Evolutionary conservation across 1,139 yeast genomes (phyloP).

Genomic region (Eremothecium cymbalariae): DNA sequence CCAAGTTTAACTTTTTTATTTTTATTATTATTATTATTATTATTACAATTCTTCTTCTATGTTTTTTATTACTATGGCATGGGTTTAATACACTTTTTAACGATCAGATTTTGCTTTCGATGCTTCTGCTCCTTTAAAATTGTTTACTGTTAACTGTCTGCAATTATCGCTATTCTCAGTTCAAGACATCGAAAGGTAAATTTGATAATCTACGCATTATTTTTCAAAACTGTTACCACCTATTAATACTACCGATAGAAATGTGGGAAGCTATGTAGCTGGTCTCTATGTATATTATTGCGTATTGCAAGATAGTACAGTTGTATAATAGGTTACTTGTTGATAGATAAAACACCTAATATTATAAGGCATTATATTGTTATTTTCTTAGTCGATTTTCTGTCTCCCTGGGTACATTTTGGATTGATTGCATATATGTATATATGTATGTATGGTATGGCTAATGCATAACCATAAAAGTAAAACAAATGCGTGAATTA

Average conservation of each 20-base stretch:
- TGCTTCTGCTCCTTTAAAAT: conserved; percentile 9
- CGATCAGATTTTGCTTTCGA: conserved; percentile 11
- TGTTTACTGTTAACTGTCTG: conserved; percentile 11
- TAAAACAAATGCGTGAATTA: not conserved
- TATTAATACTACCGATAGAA: conserved; percentile 1
- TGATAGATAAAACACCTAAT: conserved; percentile 16
- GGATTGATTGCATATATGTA: not conserved
- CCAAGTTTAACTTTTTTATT: conserved; percentile 5
- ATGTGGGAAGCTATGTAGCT: not conserved
- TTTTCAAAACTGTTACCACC: conserved; percentile 6
- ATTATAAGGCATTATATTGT: conserved; percentile 10
- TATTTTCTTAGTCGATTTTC: not conserved
- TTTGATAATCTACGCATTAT: conserved; percentile 9
- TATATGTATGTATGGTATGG: not conserved
- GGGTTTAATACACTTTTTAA: conserved; percentile 4
- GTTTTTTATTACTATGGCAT: conserved; percentile 1
- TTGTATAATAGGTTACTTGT: conserved; percentile 15
- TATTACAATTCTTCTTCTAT: too few species aligned
- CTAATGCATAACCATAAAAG: not conserved
- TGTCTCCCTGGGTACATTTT: too few species aligned
- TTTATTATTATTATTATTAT: conserved; percentile 4
- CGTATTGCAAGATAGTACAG: conserved; percentile 14
- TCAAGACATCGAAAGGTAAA: conserved; percentile 11
- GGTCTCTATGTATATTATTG: conserved; percentile 6
- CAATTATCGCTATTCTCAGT: conserved; percentile 9